Conservation (phyloP, 768 basidiomycete genomes). For the Gloeopeniophorella convolvens region DNA sequence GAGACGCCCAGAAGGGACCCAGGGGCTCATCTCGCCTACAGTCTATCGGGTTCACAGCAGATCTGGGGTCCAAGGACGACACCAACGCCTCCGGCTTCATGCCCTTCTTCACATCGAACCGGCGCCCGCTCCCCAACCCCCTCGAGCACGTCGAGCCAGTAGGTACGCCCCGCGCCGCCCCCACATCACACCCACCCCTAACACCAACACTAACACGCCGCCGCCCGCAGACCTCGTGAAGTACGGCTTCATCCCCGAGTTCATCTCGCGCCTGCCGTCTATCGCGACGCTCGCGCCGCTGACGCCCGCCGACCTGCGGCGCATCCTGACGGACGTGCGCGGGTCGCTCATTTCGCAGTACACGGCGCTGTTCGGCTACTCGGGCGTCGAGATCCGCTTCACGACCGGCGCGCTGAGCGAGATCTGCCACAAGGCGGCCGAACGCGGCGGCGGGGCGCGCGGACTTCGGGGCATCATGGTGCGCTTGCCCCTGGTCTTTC, state of each 20-base stretch:
- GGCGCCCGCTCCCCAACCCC: slow-evolving; percentile 43
- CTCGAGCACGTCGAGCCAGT: slow-evolving; percentile 67
- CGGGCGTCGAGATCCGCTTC: slow-evolving; percentile 82
- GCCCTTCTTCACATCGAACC: slow-evolving; percentile 78
- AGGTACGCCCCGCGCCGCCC: slow-evolving; percentile 36
- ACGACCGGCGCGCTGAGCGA: slow-evolving; percentile 74
- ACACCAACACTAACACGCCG: slow-evolving; percentile 9
- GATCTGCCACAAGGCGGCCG: slow-evolving; percentile 71
- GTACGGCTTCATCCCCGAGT: slow-evolving; percentile 96
- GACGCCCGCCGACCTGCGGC: slow-evolving; percentile 72
- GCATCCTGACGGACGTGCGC: slow-evolving; percentile 88
- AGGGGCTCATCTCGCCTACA: slow-evolving; percentile 30
- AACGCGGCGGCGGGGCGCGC: slow-evolving; percentile 85
- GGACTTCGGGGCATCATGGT: slow-evolving; percentile 89
- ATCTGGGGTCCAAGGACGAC: slow-evolving; percentile 37
- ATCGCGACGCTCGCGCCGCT: slow-evolving; percentile 78
- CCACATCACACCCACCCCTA: background rate
- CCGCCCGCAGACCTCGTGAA: slow-evolving; percentile 63
- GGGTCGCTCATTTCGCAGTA: slow-evolving; percentile 91
- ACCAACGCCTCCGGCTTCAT: slow-evolving; percentile 30
- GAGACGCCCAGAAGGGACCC: no score
- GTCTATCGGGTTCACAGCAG: slow-evolving; percentile 86
- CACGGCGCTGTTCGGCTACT: slow-evolving; percentile 73
- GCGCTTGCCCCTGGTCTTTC: slow-evolving; percentile 13
- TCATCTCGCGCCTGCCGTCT: slow-evolving; percentile 90